Percentiles rank a stretch among this genome's conserved stretches.
Evolutionary conservation across 371 early-diverging fungal species (phyloP).

Genomic region (Cokeromyces recurvatus): DNA sequence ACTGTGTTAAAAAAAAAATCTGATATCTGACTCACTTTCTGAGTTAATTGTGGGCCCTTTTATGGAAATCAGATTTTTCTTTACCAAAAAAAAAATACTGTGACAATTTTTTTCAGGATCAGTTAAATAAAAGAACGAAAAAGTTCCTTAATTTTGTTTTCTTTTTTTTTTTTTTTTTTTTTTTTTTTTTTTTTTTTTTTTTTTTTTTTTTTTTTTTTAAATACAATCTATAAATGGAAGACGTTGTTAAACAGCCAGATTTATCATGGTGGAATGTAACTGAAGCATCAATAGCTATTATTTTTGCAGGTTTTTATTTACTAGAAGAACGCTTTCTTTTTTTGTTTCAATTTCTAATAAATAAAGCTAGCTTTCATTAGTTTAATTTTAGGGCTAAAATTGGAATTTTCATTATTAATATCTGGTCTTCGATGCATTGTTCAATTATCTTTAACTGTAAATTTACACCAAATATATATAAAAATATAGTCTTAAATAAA

Average conservation of each 20-base stretch:
- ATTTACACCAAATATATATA: not conserved
- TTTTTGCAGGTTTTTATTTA: slow-evolving; percentile 39
- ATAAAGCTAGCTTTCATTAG: slow-evolving; percentile 26
- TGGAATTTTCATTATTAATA: slow-evolving; percentile 36
- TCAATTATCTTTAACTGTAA: slow-evolving; percentile 44
- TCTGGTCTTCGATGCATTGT: slow-evolving; percentile 40
- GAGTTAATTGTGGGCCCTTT: no score
- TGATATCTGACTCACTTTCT: no score
- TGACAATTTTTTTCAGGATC: not conserved
- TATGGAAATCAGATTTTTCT: no score
- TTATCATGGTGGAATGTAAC: slow-evolving; percentile 39
- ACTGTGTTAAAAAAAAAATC: no score
- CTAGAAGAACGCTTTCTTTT: no score
- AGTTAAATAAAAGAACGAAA: not conserved
- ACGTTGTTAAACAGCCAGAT: slow-evolving; percentile 2
- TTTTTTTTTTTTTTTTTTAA: no score
- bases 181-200: no score
- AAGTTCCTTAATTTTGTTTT: not conserved
- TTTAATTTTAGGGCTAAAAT: slow-evolving; percentile 25
- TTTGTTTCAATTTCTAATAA: not conserved
- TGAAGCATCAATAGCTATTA: slow-evolving; percentile 30
- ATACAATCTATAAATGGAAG: no score
- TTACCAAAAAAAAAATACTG: no score
- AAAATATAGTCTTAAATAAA: not conserved
- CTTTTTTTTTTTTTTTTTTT: no score